Evolutionary conservation across 2,329 filamentous ascomycete genomes (phyloP), one percentile per base, ranked within the genome.

Genomic region (Diplodia corticola): DNA sequence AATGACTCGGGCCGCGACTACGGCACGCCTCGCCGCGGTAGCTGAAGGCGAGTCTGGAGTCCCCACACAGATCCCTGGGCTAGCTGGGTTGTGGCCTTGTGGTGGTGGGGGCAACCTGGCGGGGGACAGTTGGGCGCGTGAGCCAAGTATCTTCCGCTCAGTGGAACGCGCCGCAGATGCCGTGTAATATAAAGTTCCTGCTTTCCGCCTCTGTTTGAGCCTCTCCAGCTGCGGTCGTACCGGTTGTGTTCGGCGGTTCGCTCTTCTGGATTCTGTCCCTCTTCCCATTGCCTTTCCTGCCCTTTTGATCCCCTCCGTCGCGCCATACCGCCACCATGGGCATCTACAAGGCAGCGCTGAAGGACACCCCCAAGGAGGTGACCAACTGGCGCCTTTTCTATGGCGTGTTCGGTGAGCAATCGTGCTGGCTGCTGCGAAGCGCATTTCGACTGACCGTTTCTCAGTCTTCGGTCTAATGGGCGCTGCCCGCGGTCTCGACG

Each of bases 341-440:
- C 26, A 74, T 75, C 70, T 70, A 69, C 70, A 77, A 69, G 68
- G 74, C 76, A 64, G 78, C 86, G 72, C 76, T 89, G 68, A 81
- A 88, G 57, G 85, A 85, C 67, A 89, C 91, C 68, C 91, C 91
- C 4, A 84, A 84, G 65, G 86, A 90, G 73, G 85, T 88, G 68
- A 86, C 92, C 76, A 93, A 93, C 79, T 92, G 89, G 89, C 83
- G 87, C 51, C 82, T 93, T 68, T 92, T 89, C 88, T 91, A 91
- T 76, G 88, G 90, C 49, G 89, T 93, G 64, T 74, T 91, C 57
- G 76, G 76, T 78, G 70, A 66, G 75, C 37, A 1, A 13, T 6
- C 35, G 5, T 37, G 0, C 33, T 10, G 44, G 10, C n/a, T 15
- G 17, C 28, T 20, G 30, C 1, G 22, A 10, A 9, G 37, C 44